These are phyloP conservation scores for Hypholoma sublateritium DNA, from an alignment of 768 basidiomycete genomes.

Conservation along the genomic window DNA sequence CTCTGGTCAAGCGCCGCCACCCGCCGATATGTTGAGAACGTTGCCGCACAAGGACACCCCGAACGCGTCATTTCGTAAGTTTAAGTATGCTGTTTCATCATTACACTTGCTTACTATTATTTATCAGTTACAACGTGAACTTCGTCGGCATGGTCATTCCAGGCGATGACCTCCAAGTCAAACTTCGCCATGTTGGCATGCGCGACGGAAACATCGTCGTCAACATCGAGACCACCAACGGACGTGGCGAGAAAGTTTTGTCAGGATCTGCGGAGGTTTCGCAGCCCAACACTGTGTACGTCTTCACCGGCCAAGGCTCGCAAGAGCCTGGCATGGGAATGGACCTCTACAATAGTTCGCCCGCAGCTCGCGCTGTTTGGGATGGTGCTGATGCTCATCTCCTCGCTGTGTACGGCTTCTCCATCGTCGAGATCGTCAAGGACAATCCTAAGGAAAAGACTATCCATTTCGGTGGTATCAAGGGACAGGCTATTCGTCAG, in stretches of 20 bases:
- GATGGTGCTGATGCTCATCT: constrained; percentile 94
- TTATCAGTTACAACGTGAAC: constrained; percentile 79
- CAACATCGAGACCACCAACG: constrained; percentile 83
- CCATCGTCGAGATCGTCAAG: constrained; percentile 98
- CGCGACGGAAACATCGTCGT: constrained; percentile 91
- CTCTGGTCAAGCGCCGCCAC: constrained; percentile 97
- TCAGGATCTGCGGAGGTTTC: constrained; percentile 91
- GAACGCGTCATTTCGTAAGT: constrained; percentile 87
- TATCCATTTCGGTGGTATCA: constrained; percentile 98
- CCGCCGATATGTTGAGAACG: constrained; percentile 87
- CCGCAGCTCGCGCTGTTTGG: constrained; percentile 96
- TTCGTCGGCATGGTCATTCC: constrained; percentile 98
- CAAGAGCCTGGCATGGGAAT: constrained; percentile 99
- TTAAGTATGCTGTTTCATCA: constrained; percentile 2
- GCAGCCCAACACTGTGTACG: constrained; percentile 91
- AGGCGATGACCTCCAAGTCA: constrained; percentile 81
- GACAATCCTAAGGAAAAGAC: constrained; percentile 98
- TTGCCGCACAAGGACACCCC: constrained; percentile 90
- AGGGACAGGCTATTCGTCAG: constrained; percentile 96
- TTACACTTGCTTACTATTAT: constrained; percentile 6
- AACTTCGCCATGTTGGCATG: constrained; percentile 90
- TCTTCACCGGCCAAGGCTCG: constrained; percentile 98
- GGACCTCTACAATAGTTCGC: constrained; percentile 92
- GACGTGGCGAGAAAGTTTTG: constrained; percentile 86
- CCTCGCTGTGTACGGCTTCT: constrained; percentile 95